These are phyloP conservation scores for Myxozyma neglecta DNA, from an alignment of 805 yeast genomes.

Conservation along the genomic window DNA sequence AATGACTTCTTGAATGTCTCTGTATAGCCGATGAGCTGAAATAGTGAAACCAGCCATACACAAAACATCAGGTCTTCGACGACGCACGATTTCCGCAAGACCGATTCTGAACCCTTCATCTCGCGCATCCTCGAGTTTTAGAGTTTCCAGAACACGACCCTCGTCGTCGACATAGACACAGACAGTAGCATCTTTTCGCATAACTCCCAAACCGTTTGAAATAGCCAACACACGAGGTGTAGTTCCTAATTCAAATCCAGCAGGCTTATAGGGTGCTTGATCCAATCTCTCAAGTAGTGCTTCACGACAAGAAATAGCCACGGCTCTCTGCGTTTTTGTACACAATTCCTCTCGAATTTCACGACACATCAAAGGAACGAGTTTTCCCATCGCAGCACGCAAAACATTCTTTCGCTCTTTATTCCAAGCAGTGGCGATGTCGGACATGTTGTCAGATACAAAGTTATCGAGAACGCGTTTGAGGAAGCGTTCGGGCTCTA, in stretches of 20 bases:
- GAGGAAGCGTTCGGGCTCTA: conserved; percentile 35
- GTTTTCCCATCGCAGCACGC: conserved; percentile 62
- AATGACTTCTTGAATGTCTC: conserved; percentile 48
- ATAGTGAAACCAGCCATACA: conserved; percentile 88
- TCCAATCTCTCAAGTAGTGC: conserved; percentile 70
- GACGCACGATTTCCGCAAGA: conserved; percentile 59
- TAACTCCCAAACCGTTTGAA: conserved; percentile 83
- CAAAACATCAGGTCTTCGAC: conserved; percentile 81
- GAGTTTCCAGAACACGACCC: conserved; percentile 73
- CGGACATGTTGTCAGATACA: conserved; percentile 57
- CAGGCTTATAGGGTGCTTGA: conserved; percentile 90
- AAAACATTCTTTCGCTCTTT: conserved; percentile 66
- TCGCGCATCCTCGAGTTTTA: conserved; percentile 75
- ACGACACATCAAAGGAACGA: conserved; percentile 65
- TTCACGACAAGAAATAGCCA: conserved; percentile 69
- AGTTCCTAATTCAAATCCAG: conserved; percentile 71
- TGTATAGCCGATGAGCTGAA: conserved; percentile 55
- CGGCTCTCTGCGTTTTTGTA: conserved; percentile 67
- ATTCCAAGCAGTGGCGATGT: conserved; percentile 77
- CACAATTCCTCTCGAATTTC: conserved; percentile 82
- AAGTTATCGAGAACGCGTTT: conserved; percentile 42
- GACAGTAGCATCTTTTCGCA: conserved; percentile 77
- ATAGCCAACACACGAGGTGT: conserved; percentile 80
- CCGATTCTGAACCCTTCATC: conserved; percentile 63
- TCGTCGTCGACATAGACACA: conserved; percentile 76